Conservation (phyloP, 169 alveolate genomes). For the Cryptosporidium ubiquitum region DNA sequence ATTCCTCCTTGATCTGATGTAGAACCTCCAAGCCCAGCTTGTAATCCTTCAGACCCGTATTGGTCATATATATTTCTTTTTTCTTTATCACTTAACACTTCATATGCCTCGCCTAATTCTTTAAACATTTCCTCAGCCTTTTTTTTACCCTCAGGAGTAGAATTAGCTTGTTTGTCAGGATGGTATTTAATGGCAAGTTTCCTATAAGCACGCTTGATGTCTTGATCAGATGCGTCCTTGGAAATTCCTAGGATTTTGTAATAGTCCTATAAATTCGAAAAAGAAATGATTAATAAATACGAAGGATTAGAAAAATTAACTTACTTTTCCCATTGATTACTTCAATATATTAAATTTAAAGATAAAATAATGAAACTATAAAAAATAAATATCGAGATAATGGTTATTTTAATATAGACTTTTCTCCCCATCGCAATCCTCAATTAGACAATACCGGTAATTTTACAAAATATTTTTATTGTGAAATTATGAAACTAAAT, state of each 20-base stretch:
- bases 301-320: background rate
- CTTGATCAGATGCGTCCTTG: slow-evolving; percentile 84
- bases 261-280: slow-evolving; percentile 48
- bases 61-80: slow-evolving; percentile 79
- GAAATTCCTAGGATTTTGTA: slow-evolving; percentile 82
- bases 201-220: slow-evolving; percentile 92
- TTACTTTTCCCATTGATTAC: slow-evolving; percentile 40
- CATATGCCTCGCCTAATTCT: slow-evolving; percentile 78
- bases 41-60: slow-evolving; percentile 79
- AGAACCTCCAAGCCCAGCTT: slow-evolving; percentile 76
- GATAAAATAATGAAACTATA: background rate
- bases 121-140: slow-evolving; percentile 69
- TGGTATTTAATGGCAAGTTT: slow-evolving; percentile 85
- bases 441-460: slow-evolving; percentile 70
- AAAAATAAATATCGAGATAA: background rate
- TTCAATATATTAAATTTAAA: slow-evolving; percentile 16
- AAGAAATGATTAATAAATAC: background rate
- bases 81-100: slow-evolving; percentile 82
- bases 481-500: slow-evolving; percentile 23
- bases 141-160: slow-evolving; percentile 76
- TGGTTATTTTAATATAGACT: background rate
- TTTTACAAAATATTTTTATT: background rate
- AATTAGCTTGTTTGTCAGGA: slow-evolving; percentile 86
- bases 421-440: slow-evolving; percentile 8
- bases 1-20: slow-evolving; percentile 65